phyloP scores from a whole-genome alignment of 2,329 filamentous ascomycete species.

The Pezizomycotina sp. region DNA sequence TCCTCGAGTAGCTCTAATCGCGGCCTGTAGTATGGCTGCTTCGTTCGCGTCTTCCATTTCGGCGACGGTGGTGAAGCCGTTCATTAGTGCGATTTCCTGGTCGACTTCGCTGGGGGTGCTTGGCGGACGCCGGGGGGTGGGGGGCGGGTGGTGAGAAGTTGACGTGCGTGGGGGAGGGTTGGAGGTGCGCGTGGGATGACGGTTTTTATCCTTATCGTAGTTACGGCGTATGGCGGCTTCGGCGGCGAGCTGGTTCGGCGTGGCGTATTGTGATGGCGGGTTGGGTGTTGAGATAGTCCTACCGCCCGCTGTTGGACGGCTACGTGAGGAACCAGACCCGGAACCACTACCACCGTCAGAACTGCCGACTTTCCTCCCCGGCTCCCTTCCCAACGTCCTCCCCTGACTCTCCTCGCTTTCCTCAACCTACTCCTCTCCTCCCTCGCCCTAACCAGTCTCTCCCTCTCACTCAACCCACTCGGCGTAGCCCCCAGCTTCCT shows the following conservation, averaged over 20 bases:
- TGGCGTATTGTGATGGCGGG: slow-evolving; percentile 9
- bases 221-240: slow-evolving; percentile 15
- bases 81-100: slow-evolving; percentile 45
- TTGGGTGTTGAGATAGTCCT: no score
- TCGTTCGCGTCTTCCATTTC: slow-evolving; percentile 85
- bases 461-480: slow-evolving; percentile 44
- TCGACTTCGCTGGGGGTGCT: slow-evolving; percentile 47
- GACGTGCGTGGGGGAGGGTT: slow-evolving; percentile 3
- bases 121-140: slow-evolving; percentile 43
- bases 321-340: slow-evolving; percentile 4
- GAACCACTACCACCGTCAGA: not conserved
- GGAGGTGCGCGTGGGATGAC: not conserved
- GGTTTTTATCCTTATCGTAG: slow-evolving; percentile 10
- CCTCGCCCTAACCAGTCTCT: slow-evolving; percentile 58
- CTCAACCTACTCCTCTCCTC: slow-evolving; percentile 56
- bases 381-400: slow-evolving; percentile 50
- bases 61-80: slow-evolving; percentile 66
- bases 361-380: slow-evolving; percentile 1
- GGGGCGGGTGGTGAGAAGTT: slow-evolving; percentile 23
- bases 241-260: slow-evolving; percentile 10
- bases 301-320: no score
- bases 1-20: slow-evolving; percentile 78
- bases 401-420: slow-evolving; percentile 46
- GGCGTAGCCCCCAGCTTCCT: slow-evolving; percentile 51
- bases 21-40: slow-evolving; percentile 63